Conservation (phyloP, 345 rosid genomes). For the Salix exigua region DNA sequence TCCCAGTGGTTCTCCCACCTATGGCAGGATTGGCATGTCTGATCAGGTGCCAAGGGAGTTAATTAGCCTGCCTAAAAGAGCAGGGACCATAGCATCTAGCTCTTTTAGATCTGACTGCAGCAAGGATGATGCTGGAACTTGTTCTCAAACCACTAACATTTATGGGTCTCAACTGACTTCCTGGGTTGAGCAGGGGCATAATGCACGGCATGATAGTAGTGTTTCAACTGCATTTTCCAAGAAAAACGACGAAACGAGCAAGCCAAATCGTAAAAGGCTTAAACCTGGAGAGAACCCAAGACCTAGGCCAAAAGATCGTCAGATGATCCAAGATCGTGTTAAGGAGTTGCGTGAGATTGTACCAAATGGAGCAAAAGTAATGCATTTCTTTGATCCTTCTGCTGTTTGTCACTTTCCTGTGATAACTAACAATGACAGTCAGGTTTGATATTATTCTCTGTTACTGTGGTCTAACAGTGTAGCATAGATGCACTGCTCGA, state of each 20-base stretch:
- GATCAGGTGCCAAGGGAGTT: constrained; percentile 36
- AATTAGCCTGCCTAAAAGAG: constrained; percentile 39
- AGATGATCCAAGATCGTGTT: constrained; percentile 98
- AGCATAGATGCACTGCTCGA: constrained; percentile 96
- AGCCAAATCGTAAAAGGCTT: constrained; percentile 75
- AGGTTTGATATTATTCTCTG: constrained; percentile 6
- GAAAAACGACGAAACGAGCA: constrained; percentile 54
- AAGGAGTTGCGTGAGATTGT: constrained; percentile 97
- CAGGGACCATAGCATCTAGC: constrained; percentile 35
- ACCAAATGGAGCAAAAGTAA: constrained; percentile 92
- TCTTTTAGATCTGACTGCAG: constrained; percentile 40
- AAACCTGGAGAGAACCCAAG: constrained; percentile 93
- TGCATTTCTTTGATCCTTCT: constrained; percentile 6
- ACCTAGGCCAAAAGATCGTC: constrained; percentile 99
- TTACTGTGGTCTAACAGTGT: constrained; percentile 58
- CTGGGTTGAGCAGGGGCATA: constrained; percentile 72
- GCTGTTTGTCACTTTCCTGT: not conserved
- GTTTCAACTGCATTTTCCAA: constrained; percentile 60
- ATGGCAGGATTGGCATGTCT: constrained; percentile 28
- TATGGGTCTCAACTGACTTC: constrained; percentile 82
- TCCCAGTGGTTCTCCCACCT: constrained; percentile 41
- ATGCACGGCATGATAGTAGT: constrained; percentile 49
- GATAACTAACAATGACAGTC: not conserved
- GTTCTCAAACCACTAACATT: constrained; percentile 48
- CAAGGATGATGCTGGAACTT: constrained; percentile 42